phyloP scores from a whole-genome alignment of 192 early-diverging fungal genomes.

The Backusella tarrabulga region DNA sequence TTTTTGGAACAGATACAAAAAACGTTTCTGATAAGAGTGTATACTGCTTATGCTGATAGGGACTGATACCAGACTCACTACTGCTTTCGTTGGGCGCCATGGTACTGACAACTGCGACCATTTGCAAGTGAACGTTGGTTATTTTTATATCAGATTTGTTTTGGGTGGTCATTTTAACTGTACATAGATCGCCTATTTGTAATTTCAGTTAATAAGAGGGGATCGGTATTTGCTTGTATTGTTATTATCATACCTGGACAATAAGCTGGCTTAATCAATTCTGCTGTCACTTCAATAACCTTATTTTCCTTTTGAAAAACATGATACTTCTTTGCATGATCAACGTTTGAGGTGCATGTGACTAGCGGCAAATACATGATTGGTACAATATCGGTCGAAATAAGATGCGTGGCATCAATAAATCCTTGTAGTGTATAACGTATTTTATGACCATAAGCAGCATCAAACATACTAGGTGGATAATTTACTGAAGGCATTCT shows the following conservation, averaged over 20 bases:
- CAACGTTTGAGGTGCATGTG: background rate
- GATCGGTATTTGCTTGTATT: background rate
- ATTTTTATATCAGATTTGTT: constrained; percentile 17
- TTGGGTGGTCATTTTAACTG: constrained; percentile 7
- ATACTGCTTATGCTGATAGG: constrained; percentile 1
- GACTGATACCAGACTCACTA: background rate
- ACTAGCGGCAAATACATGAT: constrained; percentile 32
- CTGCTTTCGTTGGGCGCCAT: background rate
- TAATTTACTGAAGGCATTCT: constrained; percentile 33
- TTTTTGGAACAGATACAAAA: constrained; percentile 24
- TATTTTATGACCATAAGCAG: constrained; percentile 15
- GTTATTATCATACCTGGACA: constrained; percentile 26
- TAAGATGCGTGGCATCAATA: constrained; percentile 2
- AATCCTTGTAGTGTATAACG: constrained; percentile 28
- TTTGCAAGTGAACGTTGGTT: background rate
- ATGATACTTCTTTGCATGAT: background rate
- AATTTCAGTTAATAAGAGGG: constrained; percentile 4
- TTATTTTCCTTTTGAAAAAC: background rate
- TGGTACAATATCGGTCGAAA: constrained; percentile 1
- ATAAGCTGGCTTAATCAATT: constrained; percentile 22
- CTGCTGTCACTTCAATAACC: constrained; percentile 15
- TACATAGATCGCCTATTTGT: constrained; percentile 8
- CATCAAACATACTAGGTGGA: constrained; percentile 26
- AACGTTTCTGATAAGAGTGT: constrained; percentile 16
- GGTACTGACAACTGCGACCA: constrained; percentile 4